Evolutionary conservation across 257 asterid species (phyloP).

Genomic region (Solanum gandarillasii): DNA sequence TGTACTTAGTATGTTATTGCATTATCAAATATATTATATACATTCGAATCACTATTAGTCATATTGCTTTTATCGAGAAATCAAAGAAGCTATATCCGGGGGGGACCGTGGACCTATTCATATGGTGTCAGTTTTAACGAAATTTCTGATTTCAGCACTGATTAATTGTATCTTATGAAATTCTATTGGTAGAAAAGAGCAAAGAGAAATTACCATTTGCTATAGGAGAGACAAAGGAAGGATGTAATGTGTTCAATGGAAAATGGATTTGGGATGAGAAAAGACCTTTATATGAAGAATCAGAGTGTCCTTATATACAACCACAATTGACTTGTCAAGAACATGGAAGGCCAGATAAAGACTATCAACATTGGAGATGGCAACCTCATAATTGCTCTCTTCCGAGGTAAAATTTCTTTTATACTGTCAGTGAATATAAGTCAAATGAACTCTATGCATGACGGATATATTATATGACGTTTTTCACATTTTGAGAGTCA

Average conservation of each 20-base stretch:
- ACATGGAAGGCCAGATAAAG: slow-evolving; percentile 82
- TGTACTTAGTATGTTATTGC: not conserved
- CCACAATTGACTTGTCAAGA: slow-evolving; percentile 88
- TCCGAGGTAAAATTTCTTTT: slow-evolving; percentile 40
- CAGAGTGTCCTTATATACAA: slow-evolving; percentile 81
- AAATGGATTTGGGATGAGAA: slow-evolving; percentile 58
- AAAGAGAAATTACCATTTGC: slow-evolving; percentile 19
- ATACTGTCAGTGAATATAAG: not conserved
- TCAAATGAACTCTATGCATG: not conserved
- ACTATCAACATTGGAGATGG: slow-evolving; percentile 85
- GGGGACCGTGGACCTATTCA: not conserved
- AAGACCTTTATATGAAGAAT: slow-evolving; percentile 73
- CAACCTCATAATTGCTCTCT: slow-evolving; percentile 74
- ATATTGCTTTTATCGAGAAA: too few species aligned
- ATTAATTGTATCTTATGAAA: not conserved
- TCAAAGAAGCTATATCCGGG: too few species aligned
- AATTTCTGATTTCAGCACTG: too few species aligned
- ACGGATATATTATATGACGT: not conserved
- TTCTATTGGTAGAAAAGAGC: slow-evolving; percentile 7
- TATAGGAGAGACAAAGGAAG: slow-evolving; percentile 9
- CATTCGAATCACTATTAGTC: not conserved
- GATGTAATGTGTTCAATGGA: slow-evolving; percentile 52
- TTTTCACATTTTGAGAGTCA: not conserved
- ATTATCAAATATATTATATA: too few species aligned
- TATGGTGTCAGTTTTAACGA: not conserved